Conservation (phyloP, 208 protist species). For the Lotmaria passim region DNA sequence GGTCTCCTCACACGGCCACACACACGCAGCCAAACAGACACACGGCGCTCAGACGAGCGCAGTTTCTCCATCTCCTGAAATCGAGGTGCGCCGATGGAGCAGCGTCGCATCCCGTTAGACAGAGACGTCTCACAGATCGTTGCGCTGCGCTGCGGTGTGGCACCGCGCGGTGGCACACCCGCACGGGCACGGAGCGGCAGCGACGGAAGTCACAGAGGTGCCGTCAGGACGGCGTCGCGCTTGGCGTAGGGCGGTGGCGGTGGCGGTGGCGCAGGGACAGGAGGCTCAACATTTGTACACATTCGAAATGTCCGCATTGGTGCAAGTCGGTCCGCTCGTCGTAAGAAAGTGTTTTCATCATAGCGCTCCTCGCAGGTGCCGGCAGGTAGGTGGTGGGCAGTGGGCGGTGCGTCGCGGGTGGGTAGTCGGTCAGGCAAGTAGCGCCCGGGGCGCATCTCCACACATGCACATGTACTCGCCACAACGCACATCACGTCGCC, state of each 20-base stretch:
- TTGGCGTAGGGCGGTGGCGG: neutral
- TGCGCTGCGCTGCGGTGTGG: neutral
- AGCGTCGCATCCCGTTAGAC: conserved; percentile 16
- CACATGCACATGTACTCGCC: neutral
- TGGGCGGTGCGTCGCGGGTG: neutral
- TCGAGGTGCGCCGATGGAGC: conserved; percentile 10
- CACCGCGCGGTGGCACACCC: neutral
- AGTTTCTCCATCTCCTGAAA: conserved; percentile 10
- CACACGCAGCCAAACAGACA: too few relatives aligned
- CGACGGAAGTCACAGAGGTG: neutral
- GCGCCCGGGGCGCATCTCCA: too few relatives aligned
- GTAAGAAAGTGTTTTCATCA: conserved; percentile 2
- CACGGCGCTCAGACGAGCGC: neutral
- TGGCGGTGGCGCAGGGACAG: neutral
- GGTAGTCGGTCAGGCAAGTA: neutral
- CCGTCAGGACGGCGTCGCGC: too few relatives aligned
- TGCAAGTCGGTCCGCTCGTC: conserved; percentile 7
- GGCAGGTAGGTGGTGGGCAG: neutral
- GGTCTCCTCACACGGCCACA: neutral
- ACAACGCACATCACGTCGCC: too few relatives aligned
- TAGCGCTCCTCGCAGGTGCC: neutral
- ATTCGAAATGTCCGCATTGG: neutral
- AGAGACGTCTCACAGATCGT: conserved; percentile 9
- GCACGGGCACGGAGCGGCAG: neutral
- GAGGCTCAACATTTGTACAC: neutral